Conservation (phyloP, 495 filamentous ascomycete genomes). For the Penicillium paradoxum region DNA sequence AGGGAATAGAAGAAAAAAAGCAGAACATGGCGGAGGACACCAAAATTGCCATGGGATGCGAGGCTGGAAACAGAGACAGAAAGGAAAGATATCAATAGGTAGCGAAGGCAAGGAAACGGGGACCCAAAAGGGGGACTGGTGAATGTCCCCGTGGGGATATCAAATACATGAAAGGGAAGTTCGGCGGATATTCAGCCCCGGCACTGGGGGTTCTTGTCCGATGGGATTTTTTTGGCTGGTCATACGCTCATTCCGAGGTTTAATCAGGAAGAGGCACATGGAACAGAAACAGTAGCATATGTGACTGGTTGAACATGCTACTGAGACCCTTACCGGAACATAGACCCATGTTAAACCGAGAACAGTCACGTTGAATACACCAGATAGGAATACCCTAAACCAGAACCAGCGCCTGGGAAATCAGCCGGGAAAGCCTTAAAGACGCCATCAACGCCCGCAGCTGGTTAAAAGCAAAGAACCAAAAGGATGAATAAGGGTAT, state of each 20-base stretch:
- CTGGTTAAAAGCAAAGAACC: conserved; percentile 24
- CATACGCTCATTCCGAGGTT: conserved; percentile 1
- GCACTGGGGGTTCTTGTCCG: background rate
- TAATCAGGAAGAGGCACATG: conserved; percentile 3
- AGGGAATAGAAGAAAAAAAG: background rate
- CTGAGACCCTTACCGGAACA: background rate
- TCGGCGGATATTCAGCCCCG: background rate
- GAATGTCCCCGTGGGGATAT: background rate
- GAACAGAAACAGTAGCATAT: conserved; percentile 3
- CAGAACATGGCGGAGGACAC: conserved; percentile 4
- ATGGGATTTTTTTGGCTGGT: background rate
- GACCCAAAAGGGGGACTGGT: background rate
- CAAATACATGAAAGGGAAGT: background rate
- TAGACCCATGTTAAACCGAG: background rate
- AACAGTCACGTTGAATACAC: conserved; percentile 15
- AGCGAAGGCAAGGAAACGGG: conserved; percentile 2
- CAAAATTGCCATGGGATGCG: conserved; percentile 23
- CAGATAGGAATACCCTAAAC: conserved; percentile 21
- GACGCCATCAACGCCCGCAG: conserved; percentile 36
- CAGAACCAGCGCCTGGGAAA: conserved; percentile 28
- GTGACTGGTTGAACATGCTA: background rate
- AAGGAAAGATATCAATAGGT: conserved; percentile 7
- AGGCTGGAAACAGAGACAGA: conserved; percentile 9
- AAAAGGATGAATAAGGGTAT: conserved; percentile 10
- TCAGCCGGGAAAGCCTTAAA: conserved; percentile 19